phyloP scores from a whole-genome alignment of 345 rosid genomes.

The Nephelium lappaceum region DNA sequence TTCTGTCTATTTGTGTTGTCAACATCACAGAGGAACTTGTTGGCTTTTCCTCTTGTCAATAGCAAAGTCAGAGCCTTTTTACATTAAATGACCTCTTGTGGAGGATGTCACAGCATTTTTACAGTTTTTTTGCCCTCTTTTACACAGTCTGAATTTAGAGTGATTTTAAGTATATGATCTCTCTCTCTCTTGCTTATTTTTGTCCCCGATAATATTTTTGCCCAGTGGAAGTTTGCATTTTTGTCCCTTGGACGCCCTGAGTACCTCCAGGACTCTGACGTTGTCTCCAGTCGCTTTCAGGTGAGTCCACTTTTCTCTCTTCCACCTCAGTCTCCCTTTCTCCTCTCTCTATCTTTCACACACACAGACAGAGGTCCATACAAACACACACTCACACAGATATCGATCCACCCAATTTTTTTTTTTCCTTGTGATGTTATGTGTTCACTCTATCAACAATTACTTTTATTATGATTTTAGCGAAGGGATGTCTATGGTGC shows the following conservation, averaged over 20 bases:
- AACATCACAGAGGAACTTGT: not conserved
- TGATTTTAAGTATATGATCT: not conserved
- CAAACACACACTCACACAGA: too few species aligned
- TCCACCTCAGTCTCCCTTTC: not conserved
- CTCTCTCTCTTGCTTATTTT: not conserved
- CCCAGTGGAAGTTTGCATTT: conserved; percentile 79
- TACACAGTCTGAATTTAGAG: not conserved
- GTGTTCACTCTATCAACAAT: not conserved
- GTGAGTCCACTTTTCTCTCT: conserved; percentile 28
- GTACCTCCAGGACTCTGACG: conserved; percentile 59
- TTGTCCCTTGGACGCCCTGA: conserved; percentile 74
- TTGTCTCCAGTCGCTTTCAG: conserved; percentile 69
- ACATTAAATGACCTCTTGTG: not conserved
- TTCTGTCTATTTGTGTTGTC: not conserved
- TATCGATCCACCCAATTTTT: not conserved
- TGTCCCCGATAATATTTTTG: not conserved
- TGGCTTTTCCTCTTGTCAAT: not conserved
- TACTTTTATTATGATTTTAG: conserved; percentile 13
- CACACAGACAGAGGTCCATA: not conserved
- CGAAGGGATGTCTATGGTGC: conserved; percentile 76
- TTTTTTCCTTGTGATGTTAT: not conserved
- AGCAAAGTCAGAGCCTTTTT: not conserved
- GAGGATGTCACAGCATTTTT: not conserved
- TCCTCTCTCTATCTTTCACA: not conserved
- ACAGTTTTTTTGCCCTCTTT: not conserved